These are phyloP conservation scores for Fraxinus quadrangulata DNA, from an alignment of 257 asterid species.

Conservation along the genomic window DNA sequence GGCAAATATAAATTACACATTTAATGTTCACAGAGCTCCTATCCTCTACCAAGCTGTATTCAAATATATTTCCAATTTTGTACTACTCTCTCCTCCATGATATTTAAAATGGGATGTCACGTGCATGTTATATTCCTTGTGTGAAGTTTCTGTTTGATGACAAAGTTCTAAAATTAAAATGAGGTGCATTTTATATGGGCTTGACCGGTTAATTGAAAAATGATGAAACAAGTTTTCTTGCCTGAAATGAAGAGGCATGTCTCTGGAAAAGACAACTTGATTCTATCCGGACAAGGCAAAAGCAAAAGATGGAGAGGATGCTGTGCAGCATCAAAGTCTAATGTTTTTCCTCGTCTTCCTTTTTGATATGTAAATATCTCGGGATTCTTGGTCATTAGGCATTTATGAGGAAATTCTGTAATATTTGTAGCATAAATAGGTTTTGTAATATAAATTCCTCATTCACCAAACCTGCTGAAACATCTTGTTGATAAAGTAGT, in stretches of 20 bases:
- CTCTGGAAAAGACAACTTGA: slow-evolving; percentile 3
- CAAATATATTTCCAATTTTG: slow-evolving; percentile 2
- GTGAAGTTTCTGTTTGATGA: slow-evolving; percentile 1
- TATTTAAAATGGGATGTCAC: background rate
- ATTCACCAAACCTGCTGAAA: slow-evolving; percentile 10
- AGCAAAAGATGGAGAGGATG: slow-evolving; percentile 13
- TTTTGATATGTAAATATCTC: background rate
- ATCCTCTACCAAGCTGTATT: background rate
- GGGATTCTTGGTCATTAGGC: slow-evolving; percentile 24
- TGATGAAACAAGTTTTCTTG: background rate
- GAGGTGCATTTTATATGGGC: background rate
- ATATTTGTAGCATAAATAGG: slow-evolving; percentile 14
- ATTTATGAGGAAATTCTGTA: slow-evolving; percentile 1
- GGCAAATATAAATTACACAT: background rate
- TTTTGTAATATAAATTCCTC: background rate
- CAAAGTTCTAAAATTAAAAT: slow-evolving; percentile 4
- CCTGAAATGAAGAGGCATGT: background rate
- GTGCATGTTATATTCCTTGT: background rate
- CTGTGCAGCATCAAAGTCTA: no score
- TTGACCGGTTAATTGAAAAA: background rate
- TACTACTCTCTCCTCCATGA: background rate
- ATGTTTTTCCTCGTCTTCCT: slow-evolving; percentile 6
- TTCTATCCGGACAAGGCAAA: slow-evolving; percentile 12
- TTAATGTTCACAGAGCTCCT: background rate
- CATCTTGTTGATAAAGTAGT: background rate